phyloP scores from a whole-genome alignment of 345 rosid genomes.

The Linum trigynum region DNA sequence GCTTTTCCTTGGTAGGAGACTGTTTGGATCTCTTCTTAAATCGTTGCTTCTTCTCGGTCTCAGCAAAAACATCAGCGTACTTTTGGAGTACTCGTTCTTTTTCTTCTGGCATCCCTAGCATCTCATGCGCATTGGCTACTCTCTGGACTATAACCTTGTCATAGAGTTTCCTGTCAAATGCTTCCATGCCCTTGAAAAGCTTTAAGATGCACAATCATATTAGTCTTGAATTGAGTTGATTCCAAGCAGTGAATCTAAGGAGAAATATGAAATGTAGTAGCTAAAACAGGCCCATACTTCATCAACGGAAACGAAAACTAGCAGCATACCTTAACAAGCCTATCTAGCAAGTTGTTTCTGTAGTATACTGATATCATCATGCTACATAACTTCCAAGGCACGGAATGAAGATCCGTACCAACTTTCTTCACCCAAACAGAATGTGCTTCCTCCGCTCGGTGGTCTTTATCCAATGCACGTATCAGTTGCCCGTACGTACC shows the following conservation, averaged over 20 bases:
- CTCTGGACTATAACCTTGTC: slow-evolving; percentile 61
- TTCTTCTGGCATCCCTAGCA: slow-evolving; percentile 56
- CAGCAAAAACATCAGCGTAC: slow-evolving; percentile 40
- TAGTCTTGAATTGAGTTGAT: neutral
- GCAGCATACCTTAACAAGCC: slow-evolving; percentile 53
- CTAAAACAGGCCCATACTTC: neutral
- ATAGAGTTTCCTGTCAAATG: slow-evolving; percentile 71
- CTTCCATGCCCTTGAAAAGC: slow-evolving; percentile 81
- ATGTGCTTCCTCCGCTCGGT: slow-evolving; percentile 86
- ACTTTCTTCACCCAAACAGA: slow-evolving; percentile 67
- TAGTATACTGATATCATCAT: slow-evolving; percentile 69
- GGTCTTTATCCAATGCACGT: slow-evolving; percentile 80
- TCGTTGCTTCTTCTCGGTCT: neutral
- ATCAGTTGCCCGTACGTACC: slow-evolving; percentile 67
- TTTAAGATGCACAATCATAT: slow-evolving; percentile 17
- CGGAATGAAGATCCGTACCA: slow-evolving; percentile 71
- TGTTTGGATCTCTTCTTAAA: neutral
- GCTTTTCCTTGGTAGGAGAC: neutral
- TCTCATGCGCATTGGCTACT: slow-evolving; percentile 74
- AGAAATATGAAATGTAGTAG: neutral
- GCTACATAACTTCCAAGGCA: slow-evolving; percentile 78
- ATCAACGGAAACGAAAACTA: neutral
- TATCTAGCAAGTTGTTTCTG: slow-evolving; percentile 71
- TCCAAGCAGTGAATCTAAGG: neutral
- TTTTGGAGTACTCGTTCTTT: slow-evolving; percentile 50